Evolutionary conservation across 2,329 filamentous ascomycete species (phyloP).

Genomic region (Diplodia intermedia): DNA sequence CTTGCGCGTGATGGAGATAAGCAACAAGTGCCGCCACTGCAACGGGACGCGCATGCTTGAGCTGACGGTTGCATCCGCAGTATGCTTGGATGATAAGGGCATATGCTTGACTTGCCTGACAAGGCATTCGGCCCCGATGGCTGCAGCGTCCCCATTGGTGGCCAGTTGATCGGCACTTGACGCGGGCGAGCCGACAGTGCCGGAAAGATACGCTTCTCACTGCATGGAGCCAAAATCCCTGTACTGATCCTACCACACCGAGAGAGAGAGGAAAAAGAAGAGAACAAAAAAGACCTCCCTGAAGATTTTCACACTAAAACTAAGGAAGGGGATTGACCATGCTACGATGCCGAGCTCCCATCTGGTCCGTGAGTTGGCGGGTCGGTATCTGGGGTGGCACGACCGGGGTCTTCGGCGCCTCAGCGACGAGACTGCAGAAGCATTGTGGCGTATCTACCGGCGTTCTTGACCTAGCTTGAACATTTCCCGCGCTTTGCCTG

Average conservation of each 20-base stretch:
- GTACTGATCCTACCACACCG: too few relatives aligned
- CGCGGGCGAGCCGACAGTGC: slow-evolving; percentile 10
- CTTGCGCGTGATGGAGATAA: slow-evolving; percentile 8
- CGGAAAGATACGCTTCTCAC: background rate
- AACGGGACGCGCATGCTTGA: slow-evolving; percentile 10
- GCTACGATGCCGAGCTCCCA: background rate
- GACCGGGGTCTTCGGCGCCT: slow-evolving; percentile 23
- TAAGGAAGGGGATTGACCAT: background rate
- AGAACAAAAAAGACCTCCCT: too few relatives aligned
- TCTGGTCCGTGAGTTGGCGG: background rate
- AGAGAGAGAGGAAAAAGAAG: too few relatives aligned
- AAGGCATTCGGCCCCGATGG: slow-evolving; percentile 5
- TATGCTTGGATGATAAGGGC: slow-evolving; percentile 12
- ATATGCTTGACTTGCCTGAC: slow-evolving; percentile 15
- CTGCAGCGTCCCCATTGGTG: slow-evolving; percentile 6
- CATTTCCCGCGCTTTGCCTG: background rate
- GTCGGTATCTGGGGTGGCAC: slow-evolving; percentile 24
- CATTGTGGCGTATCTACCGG: slow-evolving; percentile 23
- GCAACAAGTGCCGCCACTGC: background rate
- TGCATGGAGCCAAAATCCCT: background rate
- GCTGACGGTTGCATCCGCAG: slow-evolving; percentile 9
- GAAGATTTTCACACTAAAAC: background rate
- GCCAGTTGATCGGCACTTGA: slow-evolving; percentile 3
- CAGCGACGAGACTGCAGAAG: slow-evolving; percentile 1
- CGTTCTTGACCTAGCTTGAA: slow-evolving; percentile 11